Base-by-base conservation (phyloP, 2,329 filamentous ascomycete genomes). In the Aspergillus puulaauensis region DNA sequence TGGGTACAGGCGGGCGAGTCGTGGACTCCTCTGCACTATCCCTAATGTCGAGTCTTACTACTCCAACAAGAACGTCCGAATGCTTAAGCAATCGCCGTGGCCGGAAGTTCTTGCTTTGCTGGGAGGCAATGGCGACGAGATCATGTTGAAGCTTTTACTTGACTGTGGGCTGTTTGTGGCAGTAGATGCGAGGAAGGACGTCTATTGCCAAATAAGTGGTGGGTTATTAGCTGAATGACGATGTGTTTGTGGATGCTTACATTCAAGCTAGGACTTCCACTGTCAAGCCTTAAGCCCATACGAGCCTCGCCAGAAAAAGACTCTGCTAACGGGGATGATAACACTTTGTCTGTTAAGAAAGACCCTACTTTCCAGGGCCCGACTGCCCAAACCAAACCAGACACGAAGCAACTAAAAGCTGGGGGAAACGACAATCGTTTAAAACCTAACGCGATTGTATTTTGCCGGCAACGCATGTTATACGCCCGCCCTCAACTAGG, bases 381-480 rank as follows among this genome's bases (percentile, higher is more conserved):
- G 14, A 52, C 51, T 27, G 12, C 15, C 12, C 57, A 51, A 15
- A 19, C 45, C n/a, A 39, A 57, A 5, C 19, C 44, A 11, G 5
- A 9, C 3, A 49, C 9, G 4, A 50, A 6, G 15, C 3, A 11
- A 3, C 19, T 27, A 14, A 37, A 52, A 14, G 23, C 17, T 23
- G 37, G 27, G 8, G 19, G 33, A 17, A 37, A 56, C 8, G 54
- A 62, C 15, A 37, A 33, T 40, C 43, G 54, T 17, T 66, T 65
- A 23, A 68, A 66, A 24, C 70, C 71, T 4, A 83, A 83, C 41
- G 83, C 86, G 15, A 91, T 98, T 57, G 77, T 80, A 1, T 89
- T 99, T 67, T 85, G 93, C 47, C 87, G 93, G 59, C 91, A 85
- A 68, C 86, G 91, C 19, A 96, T 97, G 80, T 81, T 98, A 50